Percentiles rank a stretch among this genome's conserved stretches.
Conservation (phyloP, 139 green algal species). For the Pseudopediastrum boryanum region DNA sequence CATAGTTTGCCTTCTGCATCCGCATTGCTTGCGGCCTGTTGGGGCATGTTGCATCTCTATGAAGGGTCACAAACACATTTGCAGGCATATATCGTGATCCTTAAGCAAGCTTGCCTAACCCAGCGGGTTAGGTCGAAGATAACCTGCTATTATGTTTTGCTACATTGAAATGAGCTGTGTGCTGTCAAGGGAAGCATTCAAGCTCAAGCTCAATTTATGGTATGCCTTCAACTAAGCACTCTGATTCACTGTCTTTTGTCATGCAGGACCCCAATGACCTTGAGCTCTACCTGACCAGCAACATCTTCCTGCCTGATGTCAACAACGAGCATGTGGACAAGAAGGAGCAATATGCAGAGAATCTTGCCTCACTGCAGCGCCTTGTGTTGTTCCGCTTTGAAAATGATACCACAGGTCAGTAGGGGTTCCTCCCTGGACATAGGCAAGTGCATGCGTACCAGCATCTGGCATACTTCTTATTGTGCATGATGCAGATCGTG, state of each 20-base stretch:
- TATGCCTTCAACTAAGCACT: not conserved
- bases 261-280: constrained; percentile 70
- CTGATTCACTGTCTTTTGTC: not conserved
- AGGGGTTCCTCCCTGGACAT: not conserved
- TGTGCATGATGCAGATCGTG: too few relatives aligned
- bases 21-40: too few relatives aligned
- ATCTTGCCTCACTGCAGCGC: constrained; percentile 72
- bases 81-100: too few relatives aligned
- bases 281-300: constrained; percentile 66
- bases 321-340: constrained; percentile 82
- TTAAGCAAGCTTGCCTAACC: too few relatives aligned
- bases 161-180: too few relatives aligned
- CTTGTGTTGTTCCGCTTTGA: constrained; percentile 85
- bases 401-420: constrained; percentile 72
- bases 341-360: constrained; percentile 68
- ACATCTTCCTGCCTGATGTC: constrained; percentile 85
- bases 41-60: too few relatives aligned
- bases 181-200: too few relatives aligned
- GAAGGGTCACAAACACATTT: too few relatives aligned
- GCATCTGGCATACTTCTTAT: too few relatives aligned
- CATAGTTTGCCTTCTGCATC: too few relatives aligned
- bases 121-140: too few relatives aligned
- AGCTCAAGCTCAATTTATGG: not conserved
- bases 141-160: too few relatives aligned
- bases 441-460: not conserved